Percentiles rank a stretch among this genome's conserved stretches.
phyloP scores from a whole-genome alignment of 768 basidiomycete genomes.

The Albatrellus ellisii region DNA sequence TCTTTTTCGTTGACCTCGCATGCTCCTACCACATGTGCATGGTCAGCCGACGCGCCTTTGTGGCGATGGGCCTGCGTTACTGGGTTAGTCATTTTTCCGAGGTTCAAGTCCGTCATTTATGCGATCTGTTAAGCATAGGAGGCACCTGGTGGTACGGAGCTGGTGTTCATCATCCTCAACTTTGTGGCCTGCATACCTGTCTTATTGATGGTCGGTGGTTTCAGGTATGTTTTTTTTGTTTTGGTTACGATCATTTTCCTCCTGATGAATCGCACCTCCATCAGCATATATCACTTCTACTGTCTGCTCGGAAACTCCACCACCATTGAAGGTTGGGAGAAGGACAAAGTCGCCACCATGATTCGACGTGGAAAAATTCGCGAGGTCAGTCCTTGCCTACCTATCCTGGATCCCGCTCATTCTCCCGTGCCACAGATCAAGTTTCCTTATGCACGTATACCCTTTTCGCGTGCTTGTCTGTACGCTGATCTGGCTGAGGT shows the following conservation, averaged over 20 bases:
- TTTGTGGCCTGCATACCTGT: constrained; percentile 80
- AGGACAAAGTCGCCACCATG: constrained; percentile 84
- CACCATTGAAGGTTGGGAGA: constrained; percentile 97
- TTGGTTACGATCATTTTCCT: neutral
- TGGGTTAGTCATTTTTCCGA: constrained; percentile 31
- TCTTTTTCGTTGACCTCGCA: constrained; percentile 85
- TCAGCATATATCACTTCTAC: constrained; percentile 79
- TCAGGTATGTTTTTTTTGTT: constrained; percentile 43
- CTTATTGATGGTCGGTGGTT: constrained; percentile 73
- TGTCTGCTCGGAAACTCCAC: constrained; percentile 70
- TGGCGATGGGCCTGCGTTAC: constrained; percentile 28
- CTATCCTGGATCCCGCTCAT: neutral
- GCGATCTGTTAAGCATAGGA: constrained; percentile 32
- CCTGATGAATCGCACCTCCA: constrained; percentile 11
- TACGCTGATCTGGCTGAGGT: constrained; percentile 6
- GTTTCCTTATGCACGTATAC: constrained; percentile 74
- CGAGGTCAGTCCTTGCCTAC: constrained; percentile 33
- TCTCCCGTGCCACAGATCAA: constrained; percentile 39
- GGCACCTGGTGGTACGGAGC: constrained; percentile 50
- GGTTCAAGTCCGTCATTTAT: neutral
- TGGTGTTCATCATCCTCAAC: constrained; percentile 83
- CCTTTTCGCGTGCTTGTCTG: neutral
- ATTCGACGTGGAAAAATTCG: constrained; percentile 75
- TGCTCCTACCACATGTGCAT: constrained; percentile 83
- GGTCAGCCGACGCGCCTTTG: constrained; percentile 53